Base-by-base conservation (phyloP, 495 filamentous ascomycete genomes). In the Achaetomiella virescens region DNA sequence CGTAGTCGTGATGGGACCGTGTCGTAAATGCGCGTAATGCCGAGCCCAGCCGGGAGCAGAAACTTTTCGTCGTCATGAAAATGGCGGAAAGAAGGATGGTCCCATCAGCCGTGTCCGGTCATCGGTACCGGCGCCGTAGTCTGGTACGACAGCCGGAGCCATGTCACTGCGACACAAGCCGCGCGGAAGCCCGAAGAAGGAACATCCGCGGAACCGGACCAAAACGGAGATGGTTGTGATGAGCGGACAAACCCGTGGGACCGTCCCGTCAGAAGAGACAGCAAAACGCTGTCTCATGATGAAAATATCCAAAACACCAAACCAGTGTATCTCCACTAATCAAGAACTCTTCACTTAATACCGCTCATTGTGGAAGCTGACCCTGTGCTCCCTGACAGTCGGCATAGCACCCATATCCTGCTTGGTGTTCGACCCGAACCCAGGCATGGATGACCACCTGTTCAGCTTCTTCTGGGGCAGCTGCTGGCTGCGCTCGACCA, bases 401-500 rank as follows among this genome's bases (percentile, higher is more conserved):
- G 55, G 54, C 54, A 61, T 44, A n/a, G 31, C 21, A 9, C 48
- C 48, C 53, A 52, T 52, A 9, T 55, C 53, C 11, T 40, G 48
- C 48, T 48, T 56, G 3, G 60, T 45, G 43, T 12, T 49, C 18
- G 69, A 71, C 45, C 73, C 73, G 38, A 78, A 78, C 47, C 75
- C 74, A 4, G 76, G 73, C 68, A 78, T 76, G 15, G 69, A 69
- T 22, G 73, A 74, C 68, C 76, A 74, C 38, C 76, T 62, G 61
- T 73, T 72, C 47, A 76, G 52, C 43, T 65, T 66, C 70, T 73
- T 77, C 53, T 60, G 58, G 15, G 59, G 55, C 57, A 31, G 5
- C 61, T 63, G 33, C 48, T 22, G 1, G 15, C n/a, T n/a, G 3
- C n/a, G 24, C n/a, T 15, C 24, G 3, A 15, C 31, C 24, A 3